A percentile compares a stretch with the other conserved stretches of the same genome.
Evolutionary conservation across 1,139 yeast species (phyloP).

Genomic region (Martiniozyma asiatica): DNA sequence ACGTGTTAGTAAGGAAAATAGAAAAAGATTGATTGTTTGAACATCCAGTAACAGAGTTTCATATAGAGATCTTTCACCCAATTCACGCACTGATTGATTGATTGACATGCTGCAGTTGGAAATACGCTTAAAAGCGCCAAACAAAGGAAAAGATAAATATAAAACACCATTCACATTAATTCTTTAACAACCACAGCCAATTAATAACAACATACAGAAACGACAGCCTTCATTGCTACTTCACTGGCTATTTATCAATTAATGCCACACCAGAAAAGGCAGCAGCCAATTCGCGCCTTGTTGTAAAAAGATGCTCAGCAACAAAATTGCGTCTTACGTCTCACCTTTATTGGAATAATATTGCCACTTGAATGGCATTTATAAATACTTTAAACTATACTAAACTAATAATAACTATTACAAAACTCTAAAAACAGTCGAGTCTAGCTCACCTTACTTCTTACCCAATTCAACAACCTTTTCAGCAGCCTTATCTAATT

Average conservation of each 20-base stretch:
- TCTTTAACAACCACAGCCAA: neutral
- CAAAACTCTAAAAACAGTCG: neutral
- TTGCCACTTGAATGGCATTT: no score
- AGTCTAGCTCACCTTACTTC: conserved; percentile 13
- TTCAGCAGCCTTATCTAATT: conserved; percentile 95
- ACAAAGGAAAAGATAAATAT: no score
- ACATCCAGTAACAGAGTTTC: neutral
- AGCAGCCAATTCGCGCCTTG: no score
- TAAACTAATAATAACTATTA: neutral
- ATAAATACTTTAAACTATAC: no score
- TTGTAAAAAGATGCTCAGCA: no score
- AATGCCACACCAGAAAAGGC: no score
- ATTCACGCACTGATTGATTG: no score
- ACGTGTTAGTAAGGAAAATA: neutral
- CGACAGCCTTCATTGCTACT: conserved; percentile 36
- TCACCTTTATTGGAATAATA: no score
- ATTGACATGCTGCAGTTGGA: no score
- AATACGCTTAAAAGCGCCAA: neutral
- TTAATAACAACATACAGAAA: conserved; percentile 25
- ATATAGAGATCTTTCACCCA: neutral
- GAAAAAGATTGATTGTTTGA: conserved; percentile 6
- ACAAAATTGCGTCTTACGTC: no score
- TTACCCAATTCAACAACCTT: conserved; percentile 64
- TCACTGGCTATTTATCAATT: no score
- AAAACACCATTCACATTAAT: neutral